Evolutionary conservation across 1,139 yeast species (phyloP), one percentile per base, ranked within the genome.

Genomic region (Blastobotrys niveus): DNA sequence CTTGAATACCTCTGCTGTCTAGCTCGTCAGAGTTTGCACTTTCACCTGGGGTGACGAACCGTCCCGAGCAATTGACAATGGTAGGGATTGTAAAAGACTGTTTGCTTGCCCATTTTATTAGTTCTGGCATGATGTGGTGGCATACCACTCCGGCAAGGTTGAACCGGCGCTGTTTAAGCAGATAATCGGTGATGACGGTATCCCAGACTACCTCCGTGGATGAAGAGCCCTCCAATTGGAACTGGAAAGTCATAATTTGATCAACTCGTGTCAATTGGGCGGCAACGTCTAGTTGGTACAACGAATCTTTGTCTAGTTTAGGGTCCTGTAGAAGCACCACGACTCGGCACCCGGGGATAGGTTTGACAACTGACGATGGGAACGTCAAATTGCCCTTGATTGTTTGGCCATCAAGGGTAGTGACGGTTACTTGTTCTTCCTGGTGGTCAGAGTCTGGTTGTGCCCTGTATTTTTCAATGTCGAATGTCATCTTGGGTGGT

Each of bases 301-400:
- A 77, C 60, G 85, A 82, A 65, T 84, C 76, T 51, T 88, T 76
- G 60, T 87, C 93, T 0, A 95, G 93, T 0, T 80, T 87, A 52
- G 77, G 83, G 2, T 96, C 96, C 30, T 30, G 60, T 18, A 71
- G 50, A 4, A 79, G 48, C 2, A 79, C 57, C 0, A 74, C 77
- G 17, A 73, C 61, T 25, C 70, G 64, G 2, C 66, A 61, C 2
- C 70, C 69, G 1, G 47, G 45, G 3, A 64, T 61, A 8, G 39
- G 32, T 19, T 24, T 10, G 17, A 15, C 40, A 24, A 55, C 55
- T 33, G 55, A 50, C 1, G 32, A 35, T 27, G 50, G 49, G 41
- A 47, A 43, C 22, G 49, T 51, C 41, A 53, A 40, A 3, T 46
- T 46, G 20, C 55, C 57, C n/a, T n/a, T n/a, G n/a, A n/a, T n/a